Conservation (phyloP, 257 asterid species). For the Paraleonurus japonicus region DNA sequence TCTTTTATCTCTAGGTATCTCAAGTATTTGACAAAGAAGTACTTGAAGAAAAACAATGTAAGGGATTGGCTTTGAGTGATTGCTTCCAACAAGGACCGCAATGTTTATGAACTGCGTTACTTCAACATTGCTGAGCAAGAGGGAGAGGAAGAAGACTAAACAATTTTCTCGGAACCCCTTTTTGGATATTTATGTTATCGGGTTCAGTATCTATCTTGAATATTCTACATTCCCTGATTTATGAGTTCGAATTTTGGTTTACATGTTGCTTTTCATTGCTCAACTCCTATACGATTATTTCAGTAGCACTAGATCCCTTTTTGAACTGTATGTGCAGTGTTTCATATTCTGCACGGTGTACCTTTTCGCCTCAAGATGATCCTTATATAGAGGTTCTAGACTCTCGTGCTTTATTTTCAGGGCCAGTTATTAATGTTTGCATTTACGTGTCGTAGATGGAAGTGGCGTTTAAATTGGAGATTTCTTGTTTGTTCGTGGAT, state of each 20-base stretch:
- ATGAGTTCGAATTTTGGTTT: conserved; percentile 23
- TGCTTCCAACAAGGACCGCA: conserved; percentile 73
- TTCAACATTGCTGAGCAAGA: conserved; percentile 86
- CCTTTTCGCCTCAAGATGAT: background rate
- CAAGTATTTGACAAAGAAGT: conserved; percentile 74
- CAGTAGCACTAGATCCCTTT: conserved; percentile 3
- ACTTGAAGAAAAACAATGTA: conserved; percentile 77
- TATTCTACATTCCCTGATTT: conserved; percentile 10
- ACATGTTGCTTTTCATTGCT: conserved; percentile 12
- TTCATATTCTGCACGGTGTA: background rate
- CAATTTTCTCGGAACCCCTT: conserved; percentile 15
- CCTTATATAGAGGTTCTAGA: too few species aligned
- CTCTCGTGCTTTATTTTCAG: background rate
- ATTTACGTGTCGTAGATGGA: background rate
- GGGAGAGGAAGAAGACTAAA: conserved; percentile 61
- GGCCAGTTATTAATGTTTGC: background rate
- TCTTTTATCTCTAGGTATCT: conserved; percentile 47
- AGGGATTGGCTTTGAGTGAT: conserved; percentile 89
- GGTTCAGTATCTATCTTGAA: background rate
- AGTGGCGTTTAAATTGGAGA: background rate
- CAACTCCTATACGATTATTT: background rate
- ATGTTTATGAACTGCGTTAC: conserved; percentile 71
- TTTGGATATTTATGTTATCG: conserved; percentile 26
- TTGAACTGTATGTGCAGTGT: background rate
- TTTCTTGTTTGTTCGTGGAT: background rate